Conservation (phyloP, 177 flowering plant species). For the Vitis hybrid region DNA sequence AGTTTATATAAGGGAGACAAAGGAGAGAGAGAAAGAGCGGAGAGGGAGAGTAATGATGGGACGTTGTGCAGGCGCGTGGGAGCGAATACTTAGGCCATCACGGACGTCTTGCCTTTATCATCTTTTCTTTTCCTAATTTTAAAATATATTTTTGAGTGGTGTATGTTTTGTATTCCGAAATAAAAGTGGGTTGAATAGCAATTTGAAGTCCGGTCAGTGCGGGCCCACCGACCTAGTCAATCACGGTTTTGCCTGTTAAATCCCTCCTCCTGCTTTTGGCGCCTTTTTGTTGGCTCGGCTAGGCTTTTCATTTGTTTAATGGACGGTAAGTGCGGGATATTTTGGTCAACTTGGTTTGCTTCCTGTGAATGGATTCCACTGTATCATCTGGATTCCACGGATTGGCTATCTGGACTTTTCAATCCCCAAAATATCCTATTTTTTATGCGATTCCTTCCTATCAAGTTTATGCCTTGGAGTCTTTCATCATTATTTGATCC, state of each 20-base stretch:
- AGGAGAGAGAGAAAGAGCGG: slow-evolving; percentile 20
- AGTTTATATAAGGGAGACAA: slow-evolving; percentile 16
- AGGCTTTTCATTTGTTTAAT: slow-evolving; percentile 8
- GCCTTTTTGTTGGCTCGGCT: slow-evolving; percentile 12
- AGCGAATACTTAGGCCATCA: slow-evolving; percentile 40
- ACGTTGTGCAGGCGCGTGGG: slow-evolving; percentile 39
- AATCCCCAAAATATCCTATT: neutral
- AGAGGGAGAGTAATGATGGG: slow-evolving; percentile 15
- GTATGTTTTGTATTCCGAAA: slow-evolving; percentile 27
- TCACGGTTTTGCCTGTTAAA: slow-evolving; percentile 17
- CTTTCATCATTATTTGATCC: no score
- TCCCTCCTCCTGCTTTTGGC: neutral
- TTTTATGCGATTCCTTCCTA: no score
- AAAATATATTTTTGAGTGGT: slow-evolving; percentile 16
- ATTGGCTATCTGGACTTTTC: neutral
- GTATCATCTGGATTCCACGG: neutral
- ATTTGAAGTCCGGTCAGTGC: slow-evolving; percentile 31
- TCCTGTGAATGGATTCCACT: neutral
- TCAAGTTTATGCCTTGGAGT: no score
- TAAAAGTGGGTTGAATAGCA: no score
- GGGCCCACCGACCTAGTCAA: slow-evolving; percentile 33
- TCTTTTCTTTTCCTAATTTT: slow-evolving; percentile 3
- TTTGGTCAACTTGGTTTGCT: neutral
- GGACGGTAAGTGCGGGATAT: neutral
- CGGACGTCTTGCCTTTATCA: slow-evolving; percentile 43